Evolutionary conservation across 768 basidiomycete species (phyloP).

Genomic region (Rhodosporidiobolus odoratus): DNA sequence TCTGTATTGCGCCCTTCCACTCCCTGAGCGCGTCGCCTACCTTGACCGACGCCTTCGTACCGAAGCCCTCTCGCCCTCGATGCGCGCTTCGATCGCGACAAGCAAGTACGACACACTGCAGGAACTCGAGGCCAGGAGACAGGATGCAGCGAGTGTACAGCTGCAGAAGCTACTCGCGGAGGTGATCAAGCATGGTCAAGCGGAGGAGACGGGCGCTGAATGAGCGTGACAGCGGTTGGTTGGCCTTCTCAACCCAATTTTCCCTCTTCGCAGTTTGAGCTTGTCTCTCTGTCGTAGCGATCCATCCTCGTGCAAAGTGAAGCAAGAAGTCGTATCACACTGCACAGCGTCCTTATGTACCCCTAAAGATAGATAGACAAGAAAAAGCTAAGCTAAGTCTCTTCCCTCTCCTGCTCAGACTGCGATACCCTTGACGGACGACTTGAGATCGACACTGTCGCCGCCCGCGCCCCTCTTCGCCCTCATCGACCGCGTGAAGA

Average conservation of each 20-base stretch:
- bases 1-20: not conserved
- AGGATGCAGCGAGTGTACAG: not conserved
- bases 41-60: not conserved
- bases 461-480: not conserved
- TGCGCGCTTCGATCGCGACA: not conserved
- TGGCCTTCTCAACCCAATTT: too few relatives aligned
- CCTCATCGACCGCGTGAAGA: slow-evolving; percentile 15
- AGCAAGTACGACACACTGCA: not conserved
- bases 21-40: not conserved
- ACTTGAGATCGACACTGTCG: not conserved
- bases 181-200: too few relatives aligned
- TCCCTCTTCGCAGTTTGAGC: too few relatives aligned
- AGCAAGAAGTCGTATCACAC: too few relatives aligned
- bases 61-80: not conserved
- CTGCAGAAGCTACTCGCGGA: too few relatives aligned
- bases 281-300: too few relatives aligned
- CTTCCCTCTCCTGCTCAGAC: not conserved
- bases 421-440: not conserved
- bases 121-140: not conserved
- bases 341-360: too few relatives aligned
- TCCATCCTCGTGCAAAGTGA: too few relatives aligned
- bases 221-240: too few relatives aligned
- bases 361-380: too few relatives aligned
- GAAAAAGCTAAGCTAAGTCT: too few relatives aligned
- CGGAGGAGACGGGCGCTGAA: too few relatives aligned